Percentiles rank a stretch among this genome's conserved stretches.
Conservation (phyloP, 2,329 filamentous ascomycete species). For the Diplodia intermedia region DNA sequence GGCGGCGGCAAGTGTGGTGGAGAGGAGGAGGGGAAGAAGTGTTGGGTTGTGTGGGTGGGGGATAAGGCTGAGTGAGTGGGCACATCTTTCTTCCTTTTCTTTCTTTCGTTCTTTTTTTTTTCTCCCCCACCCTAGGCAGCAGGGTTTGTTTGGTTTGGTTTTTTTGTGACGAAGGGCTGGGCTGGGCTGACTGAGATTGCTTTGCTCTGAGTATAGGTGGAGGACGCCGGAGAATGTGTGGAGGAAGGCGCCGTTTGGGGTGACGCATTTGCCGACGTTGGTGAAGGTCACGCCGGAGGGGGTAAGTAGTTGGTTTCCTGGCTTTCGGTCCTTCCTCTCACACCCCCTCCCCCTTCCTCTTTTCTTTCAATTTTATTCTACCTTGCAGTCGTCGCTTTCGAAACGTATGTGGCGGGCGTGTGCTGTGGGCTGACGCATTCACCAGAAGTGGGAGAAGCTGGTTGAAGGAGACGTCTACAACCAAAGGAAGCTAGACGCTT, state of each 20-base stretch:
- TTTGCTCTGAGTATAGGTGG: background rate
- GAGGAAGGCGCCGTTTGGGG: constrained; percentile 16
- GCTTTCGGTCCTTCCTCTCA: background rate
- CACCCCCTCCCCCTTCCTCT: no score
- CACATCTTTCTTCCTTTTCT: background rate
- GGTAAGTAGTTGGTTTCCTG: background rate
- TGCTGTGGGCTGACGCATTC: background rate
- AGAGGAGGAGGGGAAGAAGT: background rate
- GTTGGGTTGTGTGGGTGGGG: constrained; percentile 4
- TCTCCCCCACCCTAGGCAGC: no score
- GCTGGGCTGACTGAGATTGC: background rate
- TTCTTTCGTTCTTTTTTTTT: no score
- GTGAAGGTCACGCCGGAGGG: constrained; percentile 18
- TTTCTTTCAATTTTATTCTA: background rate
- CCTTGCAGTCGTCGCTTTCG: no score
- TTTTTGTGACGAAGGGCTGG: background rate
- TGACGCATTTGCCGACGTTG: constrained; percentile 19
- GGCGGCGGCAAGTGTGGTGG: background rate
- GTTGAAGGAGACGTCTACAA: constrained; percentile 17
- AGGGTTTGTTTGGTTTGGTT: no score
- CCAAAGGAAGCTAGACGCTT: constrained; percentile 13
- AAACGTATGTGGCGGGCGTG: no score
- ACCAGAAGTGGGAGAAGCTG: constrained; percentile 15
- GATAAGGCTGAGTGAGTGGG: constrained; percentile 6
- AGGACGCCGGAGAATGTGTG: constrained; percentile 5